Conservation (phyloP, 305 asterid genomes). For the Fraxinus nigra region DNA sequence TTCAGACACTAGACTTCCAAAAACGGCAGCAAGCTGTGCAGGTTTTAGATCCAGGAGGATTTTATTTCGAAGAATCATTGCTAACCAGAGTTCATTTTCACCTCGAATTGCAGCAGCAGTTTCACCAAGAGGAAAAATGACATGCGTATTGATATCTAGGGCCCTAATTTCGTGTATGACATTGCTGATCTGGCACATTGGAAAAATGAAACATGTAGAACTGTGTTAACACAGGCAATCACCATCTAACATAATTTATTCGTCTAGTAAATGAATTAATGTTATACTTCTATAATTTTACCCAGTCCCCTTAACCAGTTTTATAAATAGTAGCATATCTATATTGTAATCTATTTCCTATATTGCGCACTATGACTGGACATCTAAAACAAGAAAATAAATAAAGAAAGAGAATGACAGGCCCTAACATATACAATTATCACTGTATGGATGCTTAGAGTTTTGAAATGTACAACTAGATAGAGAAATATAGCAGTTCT, state of each 20-base stretch:
- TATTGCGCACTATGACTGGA: not conserved
- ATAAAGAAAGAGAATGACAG: not conserved
- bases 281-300: not conserved
- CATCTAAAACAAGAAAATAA: not conserved
- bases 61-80: constrained; percentile 87
- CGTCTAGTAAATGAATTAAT: not conserved
- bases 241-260: not conserved
- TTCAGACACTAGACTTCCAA: constrained; percentile 88
- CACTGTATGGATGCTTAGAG: not conserved
- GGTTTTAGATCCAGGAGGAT: constrained; percentile 80
- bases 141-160: constrained; percentile 79
- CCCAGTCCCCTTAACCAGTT: not conserved
- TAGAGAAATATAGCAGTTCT: not conserved
- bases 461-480: not conserved
- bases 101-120: constrained; percentile 98
- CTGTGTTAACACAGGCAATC: constrained; percentile 1
- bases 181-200: constrained; percentile 73
- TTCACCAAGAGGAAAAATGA: constrained; percentile 93
- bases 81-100: constrained; percentile 97
- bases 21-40: constrained; percentile 97
- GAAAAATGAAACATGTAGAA: constrained; percentile 15
- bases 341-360: not conserved
- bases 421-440: not conserved
- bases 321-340: not conserved
- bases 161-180: constrained; percentile 95